Evolutionary conservation across 2,329 filamentous ascomycete species (phyloP), one percentile per base, ranked within the genome.

Genomic region (Ascochyta koolunga): DNA sequence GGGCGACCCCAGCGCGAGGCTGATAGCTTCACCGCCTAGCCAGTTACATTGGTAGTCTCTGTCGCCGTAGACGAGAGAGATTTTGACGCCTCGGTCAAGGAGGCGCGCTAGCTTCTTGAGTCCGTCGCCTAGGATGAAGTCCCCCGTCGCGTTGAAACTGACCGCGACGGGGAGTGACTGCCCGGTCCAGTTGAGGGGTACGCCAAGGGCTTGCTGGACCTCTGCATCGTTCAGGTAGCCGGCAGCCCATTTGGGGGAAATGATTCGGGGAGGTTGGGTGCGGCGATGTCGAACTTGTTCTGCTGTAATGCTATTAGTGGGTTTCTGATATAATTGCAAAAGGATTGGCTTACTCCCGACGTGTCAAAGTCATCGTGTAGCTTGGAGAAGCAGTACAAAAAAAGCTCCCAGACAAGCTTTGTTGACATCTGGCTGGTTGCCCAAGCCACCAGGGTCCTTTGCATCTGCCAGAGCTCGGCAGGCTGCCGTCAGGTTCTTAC

Each of bases 181-280:
- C 10, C 44, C 44, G 3, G 44, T 47, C 44, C 62, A 62, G 68
- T 86, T 86, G n/a, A 86, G 67, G 0, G 82, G 82, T 0, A 83
- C 81, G 6, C 85, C 85, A 1, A 87, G 77, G 0, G 83, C 83
- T 2, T 70, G 68, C 59, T 86, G 83, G 0, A 85, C 80, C 64
- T 80, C 79, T 10, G 76, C 71, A 58, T 82, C 78, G 64, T 81
- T 83, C 41, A 64, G 22, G 43, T 46, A 64, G 16, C 58, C 60
- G n/a, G 56, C 52, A 9, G 58, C 52, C 43, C 59, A 60, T 16
- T 64, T 2, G 46, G 54, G 15, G 61, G 54, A 16, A 49, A 52
- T 24, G 42, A 16, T 5, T 47, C 44, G 13, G 44, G 44, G 11
- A 33, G 10, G 6, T 32, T 21, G 16, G 37, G 19, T 32, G 33